Base-by-base conservation (phyloP, 2,329 filamentous ascomycete genomes). In the Talaromyces sp. region DNA sequence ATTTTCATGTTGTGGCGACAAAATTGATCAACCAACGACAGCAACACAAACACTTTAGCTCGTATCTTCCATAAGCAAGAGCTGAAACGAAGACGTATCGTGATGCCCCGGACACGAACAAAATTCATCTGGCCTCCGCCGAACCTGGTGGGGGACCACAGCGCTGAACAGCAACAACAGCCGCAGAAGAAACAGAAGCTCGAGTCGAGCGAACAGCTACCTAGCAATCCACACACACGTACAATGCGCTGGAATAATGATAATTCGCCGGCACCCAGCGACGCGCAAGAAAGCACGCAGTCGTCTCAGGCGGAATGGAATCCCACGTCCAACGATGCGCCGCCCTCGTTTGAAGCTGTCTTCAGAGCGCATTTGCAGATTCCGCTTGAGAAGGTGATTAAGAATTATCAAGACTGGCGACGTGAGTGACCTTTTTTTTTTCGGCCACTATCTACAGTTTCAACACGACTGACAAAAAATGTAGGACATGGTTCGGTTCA, bases 91-190 rank as follows among this genome's bases (percentile, higher is more conserved):
- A 27, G 18, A 23, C 23, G 14, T 27, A 27, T 9, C 18, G 42
- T 30, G 18, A 64, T 64, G 62, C 62, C 62, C 52, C 62, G 62
- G 14, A 60, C 62, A 16, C 40, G 62, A 47, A 64, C 62, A 6
- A 64, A 64, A 54, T 64, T 62, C 62, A 64, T 64, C 52, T 64
- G 62, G 62, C 62, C 62, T 2, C 62, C 62, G 53, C 36, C 51
- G 14, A 61, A 36, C 52, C 34, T 61, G 31, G 40, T 31, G n/a
- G n/a, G 50, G 14, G 44, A 52, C 47, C 31, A 30, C 18, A n/a
- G 54, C 54, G 16, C 57, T 18, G 36, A 31, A 7, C 47, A 54
- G 44, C 31, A 47, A 3, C 42, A 36, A 52, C 59, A 56, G 16
- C 62, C 36, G 28, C 23, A 36, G n/a, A 62, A 64, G 40, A 61